A percentile compares a stretch with the other conserved stretches of the same genome.
These are phyloP conservation scores for Coemansia sp. DNA, from an alignment of 192 early-diverging fungal species.

Conservation along the genomic window DNA sequence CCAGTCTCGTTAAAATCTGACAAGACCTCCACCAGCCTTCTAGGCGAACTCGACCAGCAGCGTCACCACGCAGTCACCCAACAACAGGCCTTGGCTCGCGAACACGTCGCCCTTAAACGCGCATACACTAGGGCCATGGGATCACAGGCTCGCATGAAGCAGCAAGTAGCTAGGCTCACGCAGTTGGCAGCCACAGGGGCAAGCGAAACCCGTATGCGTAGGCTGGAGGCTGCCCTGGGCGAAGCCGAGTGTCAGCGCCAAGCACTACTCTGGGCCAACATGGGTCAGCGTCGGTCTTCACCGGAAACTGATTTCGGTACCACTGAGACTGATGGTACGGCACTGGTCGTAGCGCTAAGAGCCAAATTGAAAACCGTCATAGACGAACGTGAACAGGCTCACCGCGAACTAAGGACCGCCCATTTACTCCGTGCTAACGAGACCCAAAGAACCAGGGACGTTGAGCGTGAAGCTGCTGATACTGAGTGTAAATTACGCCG, in stretches of 20 bases:
- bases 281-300: slow-evolving; percentile 32
- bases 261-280: slow-evolving; percentile 46
- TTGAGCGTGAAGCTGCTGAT: slow-evolving; percentile 47
- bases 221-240: slow-evolving; percentile 52
- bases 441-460: slow-evolving; percentile 37
- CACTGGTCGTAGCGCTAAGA: slow-evolving; percentile 31
- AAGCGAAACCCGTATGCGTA: slow-evolving; percentile 44
- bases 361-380: slow-evolving; percentile 31
- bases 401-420: slow-evolving; percentile 49
- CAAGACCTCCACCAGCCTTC: slow-evolving; percentile 47
- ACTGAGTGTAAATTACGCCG: slow-evolving; percentile 33
- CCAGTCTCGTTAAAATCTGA: slow-evolving; percentile 22
- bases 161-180: slow-evolving; percentile 51
- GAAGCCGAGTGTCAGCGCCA: slow-evolving; percentile 55
- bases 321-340: slow-evolving; percentile 23
- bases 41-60: slow-evolving; percentile 51
- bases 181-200: slow-evolving; percentile 49
- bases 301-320: background rate
- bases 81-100: slow-evolving; percentile 36
- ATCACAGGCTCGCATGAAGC: slow-evolving; percentile 51
- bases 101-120: slow-evolving; percentile 41
- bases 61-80: slow-evolving; percentile 35
- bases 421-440: slow-evolving; percentile 50
- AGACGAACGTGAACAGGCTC: slow-evolving; percentile 41
- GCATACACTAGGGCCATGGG: slow-evolving; percentile 35